phyloP scores from a whole-genome alignment of 306 rosid genomes.

The barrel medic (Medicago truncatula) region MtrunA17r5.0-ANR NC_053046.1:13010501-13011000 shows the following conservation, averaged over 20 bases:
- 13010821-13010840: slow-evolving; percentile 68
- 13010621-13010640: slow-evolving; percentile 66
- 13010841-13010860: slow-evolving; percentile 75
- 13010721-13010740: slow-evolving; percentile 67
- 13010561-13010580: slow-evolving; percentile 91
- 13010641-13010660: slow-evolving; percentile 39
- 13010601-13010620: slow-evolving; percentile 90
- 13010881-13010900: slow-evolving; percentile 67
- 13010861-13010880: slow-evolving; percentile 75
- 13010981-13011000: slow-evolving; percentile 71
- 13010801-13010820: slow-evolving; percentile 65
- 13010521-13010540: slow-evolving; percentile 96
- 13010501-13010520: slow-evolving; percentile 93
- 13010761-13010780: slow-evolving; percentile 77
- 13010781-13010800: slow-evolving; percentile 68
- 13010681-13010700: slow-evolving; percentile 60
- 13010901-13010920: slow-evolving; percentile 65
- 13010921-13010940: slow-evolving; percentile 63
- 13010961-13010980: slow-evolving; percentile 64
- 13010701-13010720: slow-evolving; percentile 74
- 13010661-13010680: slow-evolving; percentile 39
- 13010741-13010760: slow-evolving; percentile 59
- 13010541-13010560: slow-evolving; percentile 98
- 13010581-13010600: slow-evolving; percentile 97
- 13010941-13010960: slow-evolving; percentile 55